Evolutionary conservation across 2,329 filamentous ascomycete species (phyloP).

Genomic region (Waltergamsia citrina): DNA sequence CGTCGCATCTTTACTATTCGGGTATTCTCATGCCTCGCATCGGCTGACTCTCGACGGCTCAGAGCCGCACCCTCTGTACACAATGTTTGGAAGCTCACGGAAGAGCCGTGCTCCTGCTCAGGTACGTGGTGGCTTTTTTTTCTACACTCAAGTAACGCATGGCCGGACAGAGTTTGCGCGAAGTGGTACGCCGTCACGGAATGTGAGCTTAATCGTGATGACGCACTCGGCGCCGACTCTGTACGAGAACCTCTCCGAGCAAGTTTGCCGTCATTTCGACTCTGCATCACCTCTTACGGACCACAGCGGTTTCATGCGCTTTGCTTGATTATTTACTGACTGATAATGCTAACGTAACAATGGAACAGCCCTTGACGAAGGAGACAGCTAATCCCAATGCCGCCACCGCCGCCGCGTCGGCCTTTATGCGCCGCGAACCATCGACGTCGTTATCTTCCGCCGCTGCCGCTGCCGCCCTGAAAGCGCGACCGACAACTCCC

Average conservation of each 20-base stretch:
- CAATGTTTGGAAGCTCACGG: conserved; percentile 11
- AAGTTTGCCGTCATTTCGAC: too few species aligned
- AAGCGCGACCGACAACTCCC: conserved; percentile 67
- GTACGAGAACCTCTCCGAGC: not conserved
- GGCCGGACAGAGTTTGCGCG: conserved; percentile 4
- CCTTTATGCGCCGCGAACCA: conserved; percentile 60
- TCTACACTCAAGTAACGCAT: not conserved
- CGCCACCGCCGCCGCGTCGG: conserved; percentile 70
- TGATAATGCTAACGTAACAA: conserved; percentile 3
- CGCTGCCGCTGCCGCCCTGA: conserved; percentile 77
- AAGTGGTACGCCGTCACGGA: too few species aligned
- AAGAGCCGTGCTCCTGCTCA: conserved; percentile 7
- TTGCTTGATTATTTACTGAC: too few species aligned
- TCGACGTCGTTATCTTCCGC: conserved; percentile 58
- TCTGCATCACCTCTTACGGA: not conserved
- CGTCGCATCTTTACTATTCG: too few species aligned
- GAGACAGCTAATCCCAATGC: conserved; percentile 62
- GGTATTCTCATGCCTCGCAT: not conserved
- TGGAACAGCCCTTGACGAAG: conserved; percentile 49
- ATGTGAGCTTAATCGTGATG: not conserved
- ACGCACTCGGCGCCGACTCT: conserved; percentile 1
- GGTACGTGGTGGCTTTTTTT: conserved; percentile 8
- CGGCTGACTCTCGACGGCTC: not conserved
- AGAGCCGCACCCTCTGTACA: not conserved
- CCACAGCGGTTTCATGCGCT: too few species aligned